These are phyloP conservation scores for Yamadazyma triangularis DNA, from an alignment of 1,139 yeast species.

Conservation along the genomic window DNA sequence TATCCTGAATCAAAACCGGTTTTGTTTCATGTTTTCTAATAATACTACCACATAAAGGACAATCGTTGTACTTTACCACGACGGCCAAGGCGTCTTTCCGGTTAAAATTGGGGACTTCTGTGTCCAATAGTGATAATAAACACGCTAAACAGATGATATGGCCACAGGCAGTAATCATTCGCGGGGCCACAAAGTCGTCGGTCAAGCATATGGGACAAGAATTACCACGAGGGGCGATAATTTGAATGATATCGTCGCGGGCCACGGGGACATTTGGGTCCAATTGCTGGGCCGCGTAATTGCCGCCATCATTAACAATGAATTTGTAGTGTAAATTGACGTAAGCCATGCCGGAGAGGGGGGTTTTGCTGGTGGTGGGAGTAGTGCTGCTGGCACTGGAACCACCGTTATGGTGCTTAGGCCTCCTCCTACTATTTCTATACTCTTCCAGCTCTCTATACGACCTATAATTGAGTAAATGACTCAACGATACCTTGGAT, in stretches of 20 bases:
- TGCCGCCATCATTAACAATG: slow-evolving; percentile 60
- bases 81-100: slow-evolving; percentile 33
- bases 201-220: slow-evolving; percentile 90
- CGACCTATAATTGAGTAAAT: slow-evolving; percentile 59
- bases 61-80: slow-evolving; percentile 58
- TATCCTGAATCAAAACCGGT: slow-evolving; percentile 61
- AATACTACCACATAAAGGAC: slow-evolving; percentile 79
- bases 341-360: slow-evolving; percentile 65
- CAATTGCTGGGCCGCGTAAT: slow-evolving; percentile 50
- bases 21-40: slow-evolving; percentile 56
- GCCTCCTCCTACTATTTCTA: no score
- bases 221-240: slow-evolving; percentile 67
- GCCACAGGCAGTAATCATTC: slow-evolving; percentile 90
- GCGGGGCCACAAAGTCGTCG: slow-evolving; percentile 82
- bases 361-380: slow-evolving; percentile 17
- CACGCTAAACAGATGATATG: slow-evolving; percentile 88
- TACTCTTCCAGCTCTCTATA: slow-evolving; percentile 47
- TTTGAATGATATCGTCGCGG: slow-evolving; percentile 59
- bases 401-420: no score
- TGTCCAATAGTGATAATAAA: slow-evolving; percentile 63
- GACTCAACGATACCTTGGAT: slow-evolving; percentile 58
- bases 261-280: slow-evolving; percentile 78
- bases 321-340: slow-evolving; percentile 85
- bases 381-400: no score
- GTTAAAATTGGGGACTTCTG: slow-evolving; percentile 42